Base-by-base conservation (phyloP, 371 early-diverging fungal species). In the Mycotypha africana region DNA sequence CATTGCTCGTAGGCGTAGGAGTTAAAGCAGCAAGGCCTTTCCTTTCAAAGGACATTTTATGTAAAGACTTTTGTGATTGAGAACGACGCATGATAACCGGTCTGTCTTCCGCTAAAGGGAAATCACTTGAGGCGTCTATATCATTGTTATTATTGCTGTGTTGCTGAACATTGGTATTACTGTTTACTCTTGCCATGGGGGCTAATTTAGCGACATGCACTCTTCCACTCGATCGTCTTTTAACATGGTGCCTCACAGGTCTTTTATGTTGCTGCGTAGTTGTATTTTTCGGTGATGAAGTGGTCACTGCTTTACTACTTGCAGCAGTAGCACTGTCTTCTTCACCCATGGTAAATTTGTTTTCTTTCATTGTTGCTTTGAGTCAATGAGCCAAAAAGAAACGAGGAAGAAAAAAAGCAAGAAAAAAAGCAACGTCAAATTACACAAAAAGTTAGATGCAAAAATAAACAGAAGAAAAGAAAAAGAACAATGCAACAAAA, bases 201-300 rank as follows among this genome's bases (percentile, higher is more conserved):
- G 69, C 66, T n/a, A 72, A 34, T 41, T 72, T 72, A 9, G 68
- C 57, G 7, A 72, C 73, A 58, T 72, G 73, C 9, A 72, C 73
- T 38, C 69, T 53, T 4, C 73, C 69, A 48, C 64, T 60, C 2
- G 73, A 72, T 30, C 66, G 49, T 46, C 73, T 61, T 36, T 72
- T 72, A 31, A 72, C 67, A 54, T 72, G 73, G 52, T 72, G 73
- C 38, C 69, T 53, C 21, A 28, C 47, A 40, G 65, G 65, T 24
- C 58, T 58, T 44, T 67, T 60, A n/a, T 48, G 33, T 24, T 31
- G 43, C 2, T 2, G 7, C 7, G 45, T 14, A 1, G 55, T 17
- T 14, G 42, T 30, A 6, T 50, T 8, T n/a, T n/a, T n/a, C n/a
- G n/a, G n/a, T n/a, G n/a, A n/a, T n/a, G n/a, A n/a, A 6, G 51